Evolutionary conservation across 345 rosid species (phyloP).

Genomic region (Punica granatum): DNA sequence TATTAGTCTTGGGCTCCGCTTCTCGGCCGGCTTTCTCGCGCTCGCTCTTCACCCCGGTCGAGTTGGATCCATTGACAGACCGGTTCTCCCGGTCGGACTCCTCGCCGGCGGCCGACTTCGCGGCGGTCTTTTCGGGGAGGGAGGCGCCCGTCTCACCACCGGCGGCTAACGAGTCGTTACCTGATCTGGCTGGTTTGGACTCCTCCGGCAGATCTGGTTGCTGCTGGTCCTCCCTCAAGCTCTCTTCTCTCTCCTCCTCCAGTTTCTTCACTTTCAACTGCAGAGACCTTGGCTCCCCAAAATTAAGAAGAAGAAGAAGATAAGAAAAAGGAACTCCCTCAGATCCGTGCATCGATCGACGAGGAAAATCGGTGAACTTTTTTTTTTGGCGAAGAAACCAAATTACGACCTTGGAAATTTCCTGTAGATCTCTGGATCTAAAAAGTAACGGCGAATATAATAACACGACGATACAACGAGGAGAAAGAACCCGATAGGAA

Average conservation of each 20-base stretch:
- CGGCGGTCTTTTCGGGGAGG: constrained; percentile 5
- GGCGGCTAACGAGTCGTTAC: constrained; percentile 14
- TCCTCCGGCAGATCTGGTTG: constrained; percentile 46
- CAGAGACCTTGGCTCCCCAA: constrained; percentile 24
- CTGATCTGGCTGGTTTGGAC: constrained; percentile 21
- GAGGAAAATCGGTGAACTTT: neutral
- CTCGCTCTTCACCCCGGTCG: constrained; percentile 40
- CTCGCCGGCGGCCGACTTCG: constrained; percentile 23
- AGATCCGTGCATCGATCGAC: constrained; percentile 4
- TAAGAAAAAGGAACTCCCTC: too few relatives aligned
- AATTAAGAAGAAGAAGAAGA: neutral
- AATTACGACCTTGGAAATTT: neutral
- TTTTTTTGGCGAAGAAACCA: neutral
- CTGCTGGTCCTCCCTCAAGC: constrained; percentile 18
- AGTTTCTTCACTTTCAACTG: constrained; percentile 62
- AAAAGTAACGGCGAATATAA: neutral
- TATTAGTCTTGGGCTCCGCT: constrained; percentile 11
- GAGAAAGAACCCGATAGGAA: neutral
- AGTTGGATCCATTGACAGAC: constrained; percentile 76
- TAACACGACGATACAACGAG: too few relatives aligned
- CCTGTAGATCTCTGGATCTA: constrained; percentile 3
- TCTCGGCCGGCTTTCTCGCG: constrained; percentile 19
- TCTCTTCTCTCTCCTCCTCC: constrained; percentile 48
- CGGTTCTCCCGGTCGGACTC: constrained; percentile 53
- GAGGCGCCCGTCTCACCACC: constrained; percentile 6